Percentiles rank a stretch among this genome's conserved stretches.
phyloP scores from a whole-genome alignment of 2,329 filamentous ascomycete species.

The Orbilia oligospora region DNA sequence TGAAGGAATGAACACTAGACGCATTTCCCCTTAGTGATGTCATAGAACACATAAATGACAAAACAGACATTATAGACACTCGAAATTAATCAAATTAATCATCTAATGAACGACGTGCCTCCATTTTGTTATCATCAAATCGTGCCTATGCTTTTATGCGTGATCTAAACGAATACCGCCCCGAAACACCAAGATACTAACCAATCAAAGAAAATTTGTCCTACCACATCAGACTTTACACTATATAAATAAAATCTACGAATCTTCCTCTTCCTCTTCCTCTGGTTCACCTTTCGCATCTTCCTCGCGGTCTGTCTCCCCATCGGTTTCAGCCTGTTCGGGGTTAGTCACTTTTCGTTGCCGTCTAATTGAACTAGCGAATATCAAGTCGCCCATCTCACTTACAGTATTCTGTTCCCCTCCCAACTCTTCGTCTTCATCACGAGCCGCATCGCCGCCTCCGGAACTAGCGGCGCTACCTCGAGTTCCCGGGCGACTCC shows the following conservation, averaged over 20 bases:
- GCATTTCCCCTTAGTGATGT: slow-evolving; percentile 27
- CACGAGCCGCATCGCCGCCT: slow-evolving; percentile 66
- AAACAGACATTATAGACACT: slow-evolving; percentile 40
- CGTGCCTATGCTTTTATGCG: slow-evolving; percentile 15
- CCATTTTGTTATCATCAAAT: background rate
- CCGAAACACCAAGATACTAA: slow-evolving; percentile 37
- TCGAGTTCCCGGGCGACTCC: slow-evolving; percentile 67
- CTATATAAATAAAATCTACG: slow-evolving; percentile 62
- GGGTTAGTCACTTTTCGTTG: slow-evolving; percentile 69
- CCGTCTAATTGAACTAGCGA: slow-evolving; percentile 70
- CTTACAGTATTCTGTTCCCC: slow-evolving; percentile 63
- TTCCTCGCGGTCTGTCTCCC: slow-evolving; percentile 65
- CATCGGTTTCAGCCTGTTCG: slow-evolving; percentile 64
- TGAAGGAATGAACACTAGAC: slow-evolving; percentile 11
- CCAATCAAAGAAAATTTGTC: slow-evolving; percentile 11
- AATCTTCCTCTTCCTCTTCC: slow-evolving; percentile 63
- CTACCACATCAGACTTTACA: slow-evolving; percentile 59
- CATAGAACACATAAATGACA: slow-evolving; percentile 36
- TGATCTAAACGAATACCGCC: slow-evolving; percentile 22
- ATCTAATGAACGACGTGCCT: slow-evolving; percentile 21
- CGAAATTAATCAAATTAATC: slow-evolving; percentile 23
- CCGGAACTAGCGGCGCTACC: slow-evolving; percentile 66
- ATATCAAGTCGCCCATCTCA: slow-evolving; percentile 67
- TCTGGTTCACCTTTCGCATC: slow-evolving; percentile 65
- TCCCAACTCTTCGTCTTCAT: slow-evolving; percentile 61